These are phyloP conservation scores for Haplosporangium gracile DNA, from an alignment of 192 early-diverging fungal species.

Conservation along the genomic window DNA sequence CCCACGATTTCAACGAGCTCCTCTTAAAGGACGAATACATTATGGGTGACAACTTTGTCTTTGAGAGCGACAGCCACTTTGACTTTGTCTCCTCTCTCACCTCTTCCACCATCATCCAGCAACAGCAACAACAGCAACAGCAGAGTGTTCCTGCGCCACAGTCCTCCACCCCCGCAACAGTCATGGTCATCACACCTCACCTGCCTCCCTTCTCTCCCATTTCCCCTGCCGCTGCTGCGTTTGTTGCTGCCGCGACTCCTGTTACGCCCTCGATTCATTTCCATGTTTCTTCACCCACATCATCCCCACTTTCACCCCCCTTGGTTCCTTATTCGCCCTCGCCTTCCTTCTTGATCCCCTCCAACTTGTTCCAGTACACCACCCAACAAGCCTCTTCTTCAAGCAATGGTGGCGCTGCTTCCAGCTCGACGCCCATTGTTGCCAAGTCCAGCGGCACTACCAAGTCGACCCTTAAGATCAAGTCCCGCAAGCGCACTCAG, in stretches of 20 bases:
- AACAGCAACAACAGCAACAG: neutral
- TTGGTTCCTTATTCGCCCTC: neutral
- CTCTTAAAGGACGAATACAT: neutral
- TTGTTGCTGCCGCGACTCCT: neutral
- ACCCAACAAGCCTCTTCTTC: neutral
- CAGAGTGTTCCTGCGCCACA: neutral
- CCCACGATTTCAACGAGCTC: neutral
- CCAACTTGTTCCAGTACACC: constrained; percentile 4
- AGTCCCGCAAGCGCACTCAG: neutral
- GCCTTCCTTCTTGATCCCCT: neutral
- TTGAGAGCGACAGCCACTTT: neutral
- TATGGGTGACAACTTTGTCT: neutral
- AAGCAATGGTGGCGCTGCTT: neutral
- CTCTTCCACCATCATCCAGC: neutral
- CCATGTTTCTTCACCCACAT: neutral
- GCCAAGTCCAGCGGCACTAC: neutral
- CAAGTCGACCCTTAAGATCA: neutral
- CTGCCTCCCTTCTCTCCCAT: neutral
- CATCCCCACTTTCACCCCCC: neutral
- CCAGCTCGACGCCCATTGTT: neutral
- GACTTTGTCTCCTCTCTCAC: neutral
- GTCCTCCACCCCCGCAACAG: neutral
- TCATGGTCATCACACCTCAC: neutral
- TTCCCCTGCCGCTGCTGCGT: neutral
- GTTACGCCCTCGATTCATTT: neutral